Base-by-base conservation (phyloP, 441 rosid genomes). In the Dalechampia spathulata region DNA sequence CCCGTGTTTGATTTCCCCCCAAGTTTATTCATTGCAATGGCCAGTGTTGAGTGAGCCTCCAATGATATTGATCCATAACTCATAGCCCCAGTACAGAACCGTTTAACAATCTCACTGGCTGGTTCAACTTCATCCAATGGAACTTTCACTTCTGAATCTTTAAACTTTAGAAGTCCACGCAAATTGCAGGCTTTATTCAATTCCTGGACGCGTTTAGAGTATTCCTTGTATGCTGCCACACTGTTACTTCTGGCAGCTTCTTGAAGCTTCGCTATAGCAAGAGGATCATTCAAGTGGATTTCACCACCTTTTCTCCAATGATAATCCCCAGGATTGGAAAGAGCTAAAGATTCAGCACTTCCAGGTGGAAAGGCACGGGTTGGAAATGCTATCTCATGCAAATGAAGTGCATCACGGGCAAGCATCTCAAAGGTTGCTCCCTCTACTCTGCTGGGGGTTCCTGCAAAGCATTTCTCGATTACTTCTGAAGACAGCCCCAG, bases 1-100 rank as follows among this genome's bases (percentile, higher is more conserved):
- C 99, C 99, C 68, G 98, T 91, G 52, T 95, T 95, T 23, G 99
- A 95, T 71, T 91, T 95, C 52, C 98, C 99, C 61, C 99, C 99
- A 63, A 95, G 70, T 61, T 62, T 83, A 68, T 95, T 95, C 99
- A 91, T 95, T 40, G 99, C 99, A n/a, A 80, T 74, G 20, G 99
- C 99, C 59, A 91, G 73, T 0, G 99, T 77, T 7, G 86, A 21
- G 64, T 91, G 99, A 10, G 99, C 98, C 82, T 95, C 98, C 63
- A 88, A 55, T 57, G 99, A 91, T 60, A 95, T 95, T 7, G 99
- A 95, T 60, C 99, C 99, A 72, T 95, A 95, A 70, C 99, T 95
- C 99, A 95, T 91, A 23, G 99, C 99, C 11, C 99, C 99, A 1
- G 99, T 95, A 71, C 96, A 89, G 65, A 95, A 95, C 56, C 99